Evolutionary conservation across 2,329 filamentous ascomycete species (phyloP), one percentile per base, ranked within the genome.

Genomic region (Sporothrix pallida): DNA sequence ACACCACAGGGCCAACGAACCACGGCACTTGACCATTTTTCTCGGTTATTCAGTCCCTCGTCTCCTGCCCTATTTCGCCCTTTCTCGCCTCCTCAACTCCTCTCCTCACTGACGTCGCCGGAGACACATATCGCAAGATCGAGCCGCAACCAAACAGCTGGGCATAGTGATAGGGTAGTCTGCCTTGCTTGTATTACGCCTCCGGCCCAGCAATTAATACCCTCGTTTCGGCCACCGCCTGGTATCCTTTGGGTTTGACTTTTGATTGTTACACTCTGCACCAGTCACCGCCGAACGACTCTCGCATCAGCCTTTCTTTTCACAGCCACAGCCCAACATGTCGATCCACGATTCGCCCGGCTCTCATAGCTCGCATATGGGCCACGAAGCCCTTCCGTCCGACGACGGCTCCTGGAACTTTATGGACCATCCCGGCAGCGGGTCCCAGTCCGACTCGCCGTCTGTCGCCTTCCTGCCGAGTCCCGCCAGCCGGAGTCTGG

Each of bases 401-500:
- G 84, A 86, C 56, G 84, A 86, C 72, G 77, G 77, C 50, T 82
- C 83, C 71, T 86, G 85, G 84, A 82, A 85, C 70, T 82, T 83
- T 62, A 78, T 85, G 74, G 81, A 84, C 74, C 81, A 81, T 73
- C 78, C 80, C 46, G 79, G 79, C 67, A 77, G 79, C 73, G 79
- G 78, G 42, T 82, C 82, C 17, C 80, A 78, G 3, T 77, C 83
- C 0, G 82, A 80, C 0, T 84, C 84, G 0, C 84, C 84, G 0
- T 75, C 76, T 1, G 80, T 83, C 10, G 83, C 82, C 20, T 85
- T 87, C 74, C 80, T 86, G 20, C 83, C 84, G 37, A 87, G 87
- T 75, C 87, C 87, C 5, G 83, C 83, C 12, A 86, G 83, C 76
- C 83, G 84, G 15, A 88, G 87, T 74, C 79, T 88, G 76, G 83